Percentiles rank a stretch among this genome's conserved stretches.
Conservation (phyloP, 75 land plant species). For the Pinus tabuliformis region DNA sequence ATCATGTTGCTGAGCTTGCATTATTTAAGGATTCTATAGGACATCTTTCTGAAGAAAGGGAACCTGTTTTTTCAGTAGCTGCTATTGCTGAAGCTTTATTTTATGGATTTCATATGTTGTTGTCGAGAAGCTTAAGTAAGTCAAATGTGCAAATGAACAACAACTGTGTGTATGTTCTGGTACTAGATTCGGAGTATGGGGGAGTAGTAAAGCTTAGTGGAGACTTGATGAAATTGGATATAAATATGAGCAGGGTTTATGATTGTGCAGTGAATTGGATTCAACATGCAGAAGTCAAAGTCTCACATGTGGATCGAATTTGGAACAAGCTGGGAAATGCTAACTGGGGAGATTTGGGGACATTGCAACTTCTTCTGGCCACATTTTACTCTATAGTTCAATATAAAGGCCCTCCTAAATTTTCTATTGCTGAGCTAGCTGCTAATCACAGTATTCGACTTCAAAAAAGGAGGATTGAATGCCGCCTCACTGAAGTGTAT, state of each 20-base stretch:
- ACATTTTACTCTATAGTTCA: slow-evolving; percentile 61
- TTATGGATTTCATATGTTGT: slow-evolving; percentile 56
- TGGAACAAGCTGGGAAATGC: slow-evolving; percentile 86
- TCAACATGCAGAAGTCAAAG: slow-evolving; percentile 45
- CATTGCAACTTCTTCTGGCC: slow-evolving; percentile 59
- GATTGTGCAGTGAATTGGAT: slow-evolving; percentile 76
- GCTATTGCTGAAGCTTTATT: slow-evolving; percentile 65
- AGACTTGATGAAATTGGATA: slow-evolving; percentile 54
- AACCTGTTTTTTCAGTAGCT: slow-evolving; percentile 27
- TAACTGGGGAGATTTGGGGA: slow-evolving; percentile 74
- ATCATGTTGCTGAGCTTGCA: slow-evolving; percentile 56
- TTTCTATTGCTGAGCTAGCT: slow-evolving; percentile 63
- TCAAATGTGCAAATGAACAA: slow-evolving; percentile 19
- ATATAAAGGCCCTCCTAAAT: slow-evolving; percentile 61
- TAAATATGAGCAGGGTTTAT: slow-evolving; percentile 51
- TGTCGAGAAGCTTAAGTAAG: slow-evolving; percentile 58
- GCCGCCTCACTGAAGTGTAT: slow-evolving; percentile 42
- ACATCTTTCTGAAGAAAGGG: slow-evolving; percentile 19
- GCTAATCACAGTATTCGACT: slow-evolving; percentile 59
- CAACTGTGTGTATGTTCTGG: slow-evolving; percentile 56
- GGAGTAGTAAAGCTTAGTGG: slow-evolving; percentile 72
- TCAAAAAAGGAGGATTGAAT: slow-evolving; percentile 58
- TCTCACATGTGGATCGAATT: slow-evolving; percentile 58
- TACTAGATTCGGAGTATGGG: slow-evolving; percentile 76
- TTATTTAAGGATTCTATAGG: slow-evolving; percentile 53